These are phyloP conservation scores for Alternaria metachromatica DNA, from an alignment of 2,329 filamentous ascomycete species.

Conservation along the genomic window DNA sequence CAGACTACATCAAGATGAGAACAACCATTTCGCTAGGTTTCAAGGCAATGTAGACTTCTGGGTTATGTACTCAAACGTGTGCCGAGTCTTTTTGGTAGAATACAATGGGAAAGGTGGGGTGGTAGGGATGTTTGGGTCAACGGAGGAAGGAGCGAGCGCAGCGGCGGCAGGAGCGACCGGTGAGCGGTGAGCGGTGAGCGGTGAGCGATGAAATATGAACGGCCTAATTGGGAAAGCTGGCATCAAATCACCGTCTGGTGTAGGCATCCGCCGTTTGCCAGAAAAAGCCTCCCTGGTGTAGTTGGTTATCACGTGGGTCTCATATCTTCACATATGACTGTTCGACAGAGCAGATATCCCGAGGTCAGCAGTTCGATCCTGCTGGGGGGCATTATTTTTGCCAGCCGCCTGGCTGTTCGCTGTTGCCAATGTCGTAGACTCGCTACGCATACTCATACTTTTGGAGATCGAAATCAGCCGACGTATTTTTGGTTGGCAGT, in stretches of 20 bases:
- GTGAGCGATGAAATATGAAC: background rate
- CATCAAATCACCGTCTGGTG: too few species aligned
- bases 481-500: background rate
- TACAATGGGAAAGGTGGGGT: background rate
- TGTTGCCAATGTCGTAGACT: background rate
- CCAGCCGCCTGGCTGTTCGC: background rate
- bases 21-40: background rate
- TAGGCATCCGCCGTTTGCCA: too few species aligned
- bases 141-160: background rate
- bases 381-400: conserved; percentile 26
- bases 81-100: background rate
- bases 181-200: background rate
- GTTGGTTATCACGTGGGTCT: conserved; percentile 42
- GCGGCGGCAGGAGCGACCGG: background rate
- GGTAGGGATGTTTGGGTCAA: background rate
- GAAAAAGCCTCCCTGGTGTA: conserved; percentile 34
- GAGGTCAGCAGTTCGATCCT: conserved; percentile 41
- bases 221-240: background rate
- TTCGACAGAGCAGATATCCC: conserved; percentile 31
- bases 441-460: background rate
- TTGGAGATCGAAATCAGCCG: background rate
- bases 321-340: conserved; percentile 35
- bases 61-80: background rate
- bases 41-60: background rate
- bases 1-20: background rate